A percentile compares a stretch with the other conserved stretches of the same genome.
phyloP scores from a whole-genome alignment of 495 filamentous ascomycete genomes.

The Penicillium desertorum region DNA sequence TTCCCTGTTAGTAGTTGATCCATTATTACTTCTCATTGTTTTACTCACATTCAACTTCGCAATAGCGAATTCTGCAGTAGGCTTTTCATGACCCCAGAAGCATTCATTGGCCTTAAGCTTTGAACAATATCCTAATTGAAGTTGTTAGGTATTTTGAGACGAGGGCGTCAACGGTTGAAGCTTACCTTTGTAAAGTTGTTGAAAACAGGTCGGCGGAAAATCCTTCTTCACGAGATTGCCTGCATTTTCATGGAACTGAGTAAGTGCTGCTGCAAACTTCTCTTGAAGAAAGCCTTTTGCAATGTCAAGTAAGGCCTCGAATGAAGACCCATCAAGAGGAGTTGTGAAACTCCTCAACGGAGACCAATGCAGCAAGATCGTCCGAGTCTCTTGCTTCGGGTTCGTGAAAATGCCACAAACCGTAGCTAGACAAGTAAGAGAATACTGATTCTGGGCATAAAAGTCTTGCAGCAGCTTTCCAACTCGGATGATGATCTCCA shows the following conservation, averaged over 20 bases:
- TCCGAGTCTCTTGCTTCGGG: neutral
- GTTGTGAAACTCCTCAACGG: neutral
- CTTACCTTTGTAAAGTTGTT: slow-evolving; percentile 5
- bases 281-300: slow-evolving; percentile 8
- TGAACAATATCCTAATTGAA: slow-evolving; percentile 1
- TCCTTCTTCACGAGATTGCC: neutral
- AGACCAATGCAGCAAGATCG: slow-evolving; percentile 14
- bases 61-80: neutral
- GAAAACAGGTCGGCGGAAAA: neutral
- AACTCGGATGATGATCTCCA: slow-evolving; percentile 5
- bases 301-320: neutral
- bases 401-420: slow-evolving; percentile 10
- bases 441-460: neutral
- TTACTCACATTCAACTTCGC: slow-evolving; percentile 1
- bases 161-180: neutral
- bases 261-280: slow-evolving; percentile 1
- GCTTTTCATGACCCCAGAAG: slow-evolving; percentile 3
- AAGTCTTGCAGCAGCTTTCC: slow-evolving; percentile 1
- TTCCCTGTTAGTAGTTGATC: neutral
- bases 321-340: neutral
- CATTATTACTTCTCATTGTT: neutral
- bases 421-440: neutral
- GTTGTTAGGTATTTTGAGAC: neutral
- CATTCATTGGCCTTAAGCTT: slow-evolving; percentile 7
- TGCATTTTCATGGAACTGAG: slow-evolving; percentile 1